phyloP scores from a whole-genome alignment of 225 moss, liverwort and hornwort genomes.

The Lunularia cruciata region DNA sequence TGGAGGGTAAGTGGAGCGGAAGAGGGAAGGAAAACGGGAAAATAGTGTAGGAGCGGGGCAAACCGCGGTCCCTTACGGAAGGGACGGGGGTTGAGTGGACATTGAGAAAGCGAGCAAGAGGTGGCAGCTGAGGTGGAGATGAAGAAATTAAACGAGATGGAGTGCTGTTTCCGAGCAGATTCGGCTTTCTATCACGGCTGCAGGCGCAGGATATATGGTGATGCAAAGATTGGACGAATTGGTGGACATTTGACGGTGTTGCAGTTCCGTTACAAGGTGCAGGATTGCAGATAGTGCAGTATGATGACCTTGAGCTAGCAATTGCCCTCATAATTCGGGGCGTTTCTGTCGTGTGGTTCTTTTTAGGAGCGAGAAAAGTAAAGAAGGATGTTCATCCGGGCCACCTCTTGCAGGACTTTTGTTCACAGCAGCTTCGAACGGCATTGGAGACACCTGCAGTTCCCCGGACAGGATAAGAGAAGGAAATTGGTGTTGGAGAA shows the following conservation, averaged over 20 bases:
- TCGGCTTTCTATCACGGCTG: not conserved
- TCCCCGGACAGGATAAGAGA: too few relatives aligned
- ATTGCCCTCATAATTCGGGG: not conserved
- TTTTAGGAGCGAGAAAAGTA: not conserved
- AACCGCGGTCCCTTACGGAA: not conserved
- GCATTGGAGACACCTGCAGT: not conserved
- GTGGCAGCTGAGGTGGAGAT: conserved; percentile 17
- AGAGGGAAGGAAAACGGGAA: not conserved
- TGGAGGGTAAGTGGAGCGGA: not conserved
- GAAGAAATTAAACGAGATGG: not conserved
- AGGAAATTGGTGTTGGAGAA: not conserved
- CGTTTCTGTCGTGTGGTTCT: too few relatives aligned
- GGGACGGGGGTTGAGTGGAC: not conserved
- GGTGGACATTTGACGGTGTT: not conserved
- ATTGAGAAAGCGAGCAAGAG: not conserved
- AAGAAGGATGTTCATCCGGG: too few relatives aligned
- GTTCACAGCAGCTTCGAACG: not conserved
- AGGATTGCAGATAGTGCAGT: not conserved
- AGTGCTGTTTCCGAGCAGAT: not conserved
- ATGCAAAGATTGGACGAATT: not conserved
- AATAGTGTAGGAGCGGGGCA: not conserved
- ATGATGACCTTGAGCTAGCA: not conserved
- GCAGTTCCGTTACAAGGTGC: not conserved
- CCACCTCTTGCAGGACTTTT: too few relatives aligned
- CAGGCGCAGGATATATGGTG: not conserved